Evolutionary conservation across 805 yeast species (phyloP).

Genomic region (Yarrowia sp.): DNA sequence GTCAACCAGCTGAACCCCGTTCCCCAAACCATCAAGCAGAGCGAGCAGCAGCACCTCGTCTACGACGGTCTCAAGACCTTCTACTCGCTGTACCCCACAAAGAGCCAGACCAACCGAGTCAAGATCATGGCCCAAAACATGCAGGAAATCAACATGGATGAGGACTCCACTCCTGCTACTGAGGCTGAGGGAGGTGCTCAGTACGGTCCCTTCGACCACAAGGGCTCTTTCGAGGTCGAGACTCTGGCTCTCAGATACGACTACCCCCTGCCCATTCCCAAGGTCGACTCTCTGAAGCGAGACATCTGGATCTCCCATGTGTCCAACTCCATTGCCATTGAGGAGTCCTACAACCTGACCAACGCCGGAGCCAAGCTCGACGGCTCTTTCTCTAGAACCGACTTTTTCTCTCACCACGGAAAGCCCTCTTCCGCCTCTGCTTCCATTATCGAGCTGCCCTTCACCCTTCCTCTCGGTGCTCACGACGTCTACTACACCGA

Average conservation of each 20-base stretch:
- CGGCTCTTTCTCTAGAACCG: slow-evolving; percentile 66
- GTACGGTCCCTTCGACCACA: slow-evolving; percentile 52
- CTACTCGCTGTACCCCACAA: slow-evolving; percentile 60
- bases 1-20: slow-evolving; percentile 53
- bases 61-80: slow-evolving; percentile 56
- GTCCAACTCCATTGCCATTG: slow-evolving; percentile 68
- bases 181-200: slow-evolving; percentile 41
- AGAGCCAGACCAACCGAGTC: slow-evolving; percentile 31
- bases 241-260: slow-evolving; percentile 61
- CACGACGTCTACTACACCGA: slow-evolving; percentile 80
- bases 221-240: slow-evolving; percentile 48
- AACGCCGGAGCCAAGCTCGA: slow-evolving; percentile 71
- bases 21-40: slow-evolving; percentile 62
- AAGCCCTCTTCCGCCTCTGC: slow-evolving; percentile 32
- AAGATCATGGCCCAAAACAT: slow-evolving; percentile 28
- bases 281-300: slow-evolving; percentile 60
- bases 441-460: slow-evolving; percentile 59
- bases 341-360: slow-evolving; percentile 79
- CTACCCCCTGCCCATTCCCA: slow-evolving; percentile 63
- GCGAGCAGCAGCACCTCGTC: slow-evolving; percentile 59
- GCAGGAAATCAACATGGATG: slow-evolving; percentile 14
- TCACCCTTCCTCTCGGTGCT: slow-evolving; percentile 52
- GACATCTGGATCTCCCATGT: slow-evolving; percentile 88
- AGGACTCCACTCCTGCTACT: background rate
- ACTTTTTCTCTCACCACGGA: slow-evolving; percentile 54